A percentile compares a stretch with the other conserved stretches of the same genome.
Evolutionary conservation across 1,284 basidiomycete species (phyloP).

Genomic region (Moesziomyces parantarcticus): DNA sequence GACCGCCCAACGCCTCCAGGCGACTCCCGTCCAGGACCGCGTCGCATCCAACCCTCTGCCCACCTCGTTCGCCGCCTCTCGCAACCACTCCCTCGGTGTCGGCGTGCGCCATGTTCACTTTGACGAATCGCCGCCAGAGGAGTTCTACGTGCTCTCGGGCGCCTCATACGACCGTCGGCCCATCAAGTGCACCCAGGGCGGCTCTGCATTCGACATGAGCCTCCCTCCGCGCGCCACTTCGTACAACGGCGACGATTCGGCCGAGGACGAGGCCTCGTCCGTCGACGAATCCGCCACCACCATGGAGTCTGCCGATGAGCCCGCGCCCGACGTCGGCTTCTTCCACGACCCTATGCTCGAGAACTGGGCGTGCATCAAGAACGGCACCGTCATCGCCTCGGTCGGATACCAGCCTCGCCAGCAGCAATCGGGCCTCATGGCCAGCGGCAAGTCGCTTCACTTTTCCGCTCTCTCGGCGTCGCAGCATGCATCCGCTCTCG

Average conservation of each 20-base stretch:
- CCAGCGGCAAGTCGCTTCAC: conserved; percentile 46
- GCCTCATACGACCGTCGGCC: conserved; percentile 54
- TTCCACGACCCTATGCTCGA: conserved; percentile 31
- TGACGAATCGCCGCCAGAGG: conserved; percentile 49
- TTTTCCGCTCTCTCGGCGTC: conserved; percentile 39
- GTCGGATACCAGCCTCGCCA: conserved; percentile 42
- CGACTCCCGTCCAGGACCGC: conserved; percentile 21
- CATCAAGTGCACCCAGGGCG: conserved; percentile 58
- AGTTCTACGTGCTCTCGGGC: conserved; percentile 48
- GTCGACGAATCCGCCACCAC: conserved; percentile 8
- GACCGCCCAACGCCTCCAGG: conserved; percentile 16
- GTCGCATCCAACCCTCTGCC: conserved; percentile 31
- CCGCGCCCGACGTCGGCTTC: conserved; percentile 39
- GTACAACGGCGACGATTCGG: conserved; percentile 37
- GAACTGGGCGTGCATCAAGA: conserved; percentile 58
- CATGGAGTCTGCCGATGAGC: conserved; percentile 29
- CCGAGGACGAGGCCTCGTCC: conserved; percentile 37
- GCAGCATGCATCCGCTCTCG: conserved; percentile 35
- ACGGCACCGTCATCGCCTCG: conserved; percentile 40
- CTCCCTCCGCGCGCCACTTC: conserved; percentile 42
- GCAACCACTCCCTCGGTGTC: conserved; percentile 18
- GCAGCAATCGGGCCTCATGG: conserved; percentile 46
- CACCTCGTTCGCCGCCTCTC: conserved; percentile 30
- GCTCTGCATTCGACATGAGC: conserved; percentile 56
- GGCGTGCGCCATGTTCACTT: conserved; percentile 51